Percentiles rank a stretch among this genome's conserved stretches.
phyloP scores from a whole-genome alignment of 192 early-diverging fungal genomes.

The Linnemannia hyalina region DNA sequence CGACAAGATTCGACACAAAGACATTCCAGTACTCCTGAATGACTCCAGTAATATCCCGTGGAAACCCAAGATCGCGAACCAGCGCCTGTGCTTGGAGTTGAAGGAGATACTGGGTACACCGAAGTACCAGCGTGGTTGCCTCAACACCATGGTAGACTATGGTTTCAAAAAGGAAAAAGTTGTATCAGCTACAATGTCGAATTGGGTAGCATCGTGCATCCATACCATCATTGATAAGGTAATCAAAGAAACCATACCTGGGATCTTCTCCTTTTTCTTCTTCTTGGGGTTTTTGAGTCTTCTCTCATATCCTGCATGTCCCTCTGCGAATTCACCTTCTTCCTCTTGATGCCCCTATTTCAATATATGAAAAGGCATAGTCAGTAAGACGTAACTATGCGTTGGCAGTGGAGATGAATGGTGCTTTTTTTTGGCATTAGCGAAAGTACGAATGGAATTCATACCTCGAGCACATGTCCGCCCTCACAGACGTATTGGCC shows the following conservation, averaged over 20 bases:
- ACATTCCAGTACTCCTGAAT: conserved; percentile 37
- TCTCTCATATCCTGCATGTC: conserved; percentile 7
- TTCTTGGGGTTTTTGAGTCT: background rate
- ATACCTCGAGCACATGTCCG: conserved; percentile 40
- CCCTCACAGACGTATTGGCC: conserved; percentile 39
- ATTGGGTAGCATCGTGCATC: no score
- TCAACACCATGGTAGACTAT: conserved; percentile 18
- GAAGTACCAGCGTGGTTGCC: background rate
- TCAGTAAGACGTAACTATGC: background rate
- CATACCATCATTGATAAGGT: no score
- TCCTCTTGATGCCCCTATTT: conserved; percentile 47
- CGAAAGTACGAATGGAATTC: background rate
- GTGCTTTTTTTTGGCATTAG: background rate
- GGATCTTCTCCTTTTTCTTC: background rate
- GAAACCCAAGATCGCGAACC: conserved; percentile 34
- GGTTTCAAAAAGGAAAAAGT: background rate
- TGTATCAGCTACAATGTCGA: background rate
- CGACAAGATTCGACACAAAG: conserved; percentile 4
- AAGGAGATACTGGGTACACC: conserved; percentile 24
- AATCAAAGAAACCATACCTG: background rate
- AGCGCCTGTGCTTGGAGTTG: conserved; percentile 21
- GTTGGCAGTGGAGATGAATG: background rate
- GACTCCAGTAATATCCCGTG: conserved; percentile 29
- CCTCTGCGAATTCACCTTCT: conserved; percentile 29
- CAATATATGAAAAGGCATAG: background rate